Conservation (phyloP, 208 protist species). For the Angomonas ambiguus region DNA sequence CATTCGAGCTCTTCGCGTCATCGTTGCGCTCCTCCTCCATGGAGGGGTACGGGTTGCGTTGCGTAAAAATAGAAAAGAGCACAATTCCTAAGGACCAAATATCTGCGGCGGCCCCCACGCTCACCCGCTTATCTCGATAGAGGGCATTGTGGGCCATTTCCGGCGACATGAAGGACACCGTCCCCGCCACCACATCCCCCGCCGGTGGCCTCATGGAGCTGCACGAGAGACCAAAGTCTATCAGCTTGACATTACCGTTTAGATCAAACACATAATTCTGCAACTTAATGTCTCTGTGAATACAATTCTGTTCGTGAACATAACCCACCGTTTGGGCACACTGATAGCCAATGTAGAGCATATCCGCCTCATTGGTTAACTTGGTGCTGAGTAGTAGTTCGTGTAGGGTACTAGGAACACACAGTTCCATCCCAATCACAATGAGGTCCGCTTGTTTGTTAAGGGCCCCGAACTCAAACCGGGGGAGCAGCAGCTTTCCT, state of each 20-base stretch:
- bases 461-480: conserved; percentile 88
- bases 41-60: conserved; percentile 73
- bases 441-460: conserved; percentile 71
- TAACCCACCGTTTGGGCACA: conserved; percentile 78
- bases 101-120: conserved; percentile 76
- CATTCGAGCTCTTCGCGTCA: conserved; percentile 41
- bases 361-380: conserved; percentile 79
- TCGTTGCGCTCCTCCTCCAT: neutral
- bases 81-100: conserved; percentile 89
- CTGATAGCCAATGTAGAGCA: conserved; percentile 91
- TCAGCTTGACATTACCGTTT: conserved; percentile 85
- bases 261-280: conserved; percentile 91
- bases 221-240: conserved; percentile 89
- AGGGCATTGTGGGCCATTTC: conserved; percentile 91
- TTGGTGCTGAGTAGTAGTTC: conserved; percentile 75
- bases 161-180: conserved; percentile 89
- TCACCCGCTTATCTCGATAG: conserved; percentile 66
- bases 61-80: conserved; percentile 86
- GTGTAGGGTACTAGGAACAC: conserved; percentile 82
- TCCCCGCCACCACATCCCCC: conserved; percentile 86
- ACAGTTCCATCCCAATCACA: conserved; percentile 88
- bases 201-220: conserved; percentile 60
- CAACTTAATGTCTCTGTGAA: conserved; percentile 90
- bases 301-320: conserved; percentile 85
- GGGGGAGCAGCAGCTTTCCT: conserved; percentile 71